phyloP scores from a whole-genome alignment of 202 grass and related monocot species.

The Elaeis oleifera region DNA sequence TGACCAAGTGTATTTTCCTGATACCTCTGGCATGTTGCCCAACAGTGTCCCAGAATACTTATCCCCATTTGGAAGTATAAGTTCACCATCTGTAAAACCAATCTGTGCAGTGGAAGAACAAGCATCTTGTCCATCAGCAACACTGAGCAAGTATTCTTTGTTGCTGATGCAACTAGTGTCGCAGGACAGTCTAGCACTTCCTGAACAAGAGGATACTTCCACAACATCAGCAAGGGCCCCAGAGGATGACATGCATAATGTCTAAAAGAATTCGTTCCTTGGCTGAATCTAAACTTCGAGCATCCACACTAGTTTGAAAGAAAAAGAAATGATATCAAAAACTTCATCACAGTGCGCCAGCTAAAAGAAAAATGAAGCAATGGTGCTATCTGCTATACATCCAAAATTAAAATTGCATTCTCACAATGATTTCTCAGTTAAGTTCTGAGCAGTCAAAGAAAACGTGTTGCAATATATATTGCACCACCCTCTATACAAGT shows the following conservation, averaged over 20 bases:
- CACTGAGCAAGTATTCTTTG: constrained; percentile 27
- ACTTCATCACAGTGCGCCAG: too few species aligned
- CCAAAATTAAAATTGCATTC: too few species aligned
- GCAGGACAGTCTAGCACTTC: constrained; percentile 37
- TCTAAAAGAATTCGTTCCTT: not conserved
- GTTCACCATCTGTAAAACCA: constrained; percentile 51
- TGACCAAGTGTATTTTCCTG: constrained; percentile 67
- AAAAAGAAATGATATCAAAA: constrained; percentile 3
- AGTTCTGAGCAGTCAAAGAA: too few species aligned
- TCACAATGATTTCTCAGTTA: too few species aligned
- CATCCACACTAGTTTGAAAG: constrained; percentile 4
- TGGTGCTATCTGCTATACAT: too few species aligned
- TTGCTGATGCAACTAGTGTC: constrained; percentile 47
- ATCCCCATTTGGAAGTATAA: constrained; percentile 62
- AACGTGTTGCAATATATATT: too few species aligned
- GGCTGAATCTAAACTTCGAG: constrained; percentile 1
- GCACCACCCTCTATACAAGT: too few species aligned
- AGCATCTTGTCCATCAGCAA: constrained; percentile 51
- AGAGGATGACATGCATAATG: constrained; percentile 88
- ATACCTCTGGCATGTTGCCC: constrained; percentile 75
- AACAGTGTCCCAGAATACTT: constrained; percentile 59
- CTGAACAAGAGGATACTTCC: constrained; percentile 37
- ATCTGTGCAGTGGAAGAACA: constrained; percentile 28
- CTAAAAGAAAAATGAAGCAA: too few species aligned
- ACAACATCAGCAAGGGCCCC: constrained; percentile 45